Evolutionary conservation across 2,329 filamentous ascomycete genomes (phyloP).

Genomic region (Phialophora expanda): DNA sequence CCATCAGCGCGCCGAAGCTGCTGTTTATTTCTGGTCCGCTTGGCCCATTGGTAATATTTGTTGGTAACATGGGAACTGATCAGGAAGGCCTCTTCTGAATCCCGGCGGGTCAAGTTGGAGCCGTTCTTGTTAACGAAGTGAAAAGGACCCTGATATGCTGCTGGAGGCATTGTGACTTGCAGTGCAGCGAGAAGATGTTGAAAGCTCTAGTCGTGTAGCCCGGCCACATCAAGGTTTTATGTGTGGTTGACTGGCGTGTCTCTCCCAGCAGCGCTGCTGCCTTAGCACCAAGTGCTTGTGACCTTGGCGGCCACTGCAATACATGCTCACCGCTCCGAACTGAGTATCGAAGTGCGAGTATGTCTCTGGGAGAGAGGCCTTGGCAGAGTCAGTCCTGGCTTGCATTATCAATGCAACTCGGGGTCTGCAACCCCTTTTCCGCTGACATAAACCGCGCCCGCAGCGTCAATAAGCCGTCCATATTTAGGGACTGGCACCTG

Average conservation of each 20-base stretch:
- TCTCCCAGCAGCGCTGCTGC: background rate
- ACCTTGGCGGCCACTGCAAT: background rate
- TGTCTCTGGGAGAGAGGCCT: background rate
- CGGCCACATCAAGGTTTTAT: background rate
- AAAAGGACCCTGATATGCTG: constrained; percentile 18
- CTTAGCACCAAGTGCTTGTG: background rate
- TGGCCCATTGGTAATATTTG: constrained; percentile 27
- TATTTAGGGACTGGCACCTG: constrained; percentile 3
- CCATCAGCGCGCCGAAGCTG: background rate
- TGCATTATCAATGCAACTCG: background rate
- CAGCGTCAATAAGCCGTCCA: constrained; percentile 2
- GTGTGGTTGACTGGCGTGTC: background rate
- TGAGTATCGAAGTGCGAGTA: background rate
- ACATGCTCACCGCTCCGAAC: constrained; percentile 10
- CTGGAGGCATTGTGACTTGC: background rate
- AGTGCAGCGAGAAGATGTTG: background rate
- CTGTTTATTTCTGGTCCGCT: constrained; percentile 5
- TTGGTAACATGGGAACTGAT: constrained; percentile 31
- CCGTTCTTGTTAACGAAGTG: constrained; percentile 29
- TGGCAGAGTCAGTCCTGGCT: background rate
- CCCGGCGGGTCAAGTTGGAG: constrained; percentile 22
- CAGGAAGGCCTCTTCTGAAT: constrained; percentile 22
- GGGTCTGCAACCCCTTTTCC: background rate
- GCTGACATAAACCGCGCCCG: constrained; percentile 10
- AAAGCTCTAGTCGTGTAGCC: background rate